Evolutionary conservation across 2,329 filamentous ascomycete genomes (phyloP), one percentile per base, ranked within the genome.

Genomic region (Sporothrix mexicana): DNA sequence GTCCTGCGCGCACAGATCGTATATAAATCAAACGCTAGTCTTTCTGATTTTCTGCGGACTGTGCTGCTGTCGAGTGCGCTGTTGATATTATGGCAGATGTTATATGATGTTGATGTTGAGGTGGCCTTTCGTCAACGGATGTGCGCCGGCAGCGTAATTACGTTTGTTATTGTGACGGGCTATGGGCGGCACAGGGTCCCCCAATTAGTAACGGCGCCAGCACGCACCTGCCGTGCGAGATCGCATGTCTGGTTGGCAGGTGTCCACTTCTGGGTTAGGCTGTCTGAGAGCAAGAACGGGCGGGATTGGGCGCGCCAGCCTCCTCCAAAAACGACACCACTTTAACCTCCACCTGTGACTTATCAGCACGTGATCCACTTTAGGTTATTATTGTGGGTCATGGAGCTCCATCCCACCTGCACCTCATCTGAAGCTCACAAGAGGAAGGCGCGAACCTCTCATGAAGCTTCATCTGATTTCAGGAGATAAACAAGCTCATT

Each of bases 91-190:
- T n/a, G 30, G 43, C 45, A 30, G 47, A 59, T 13, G 47, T 6
- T 7, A 45, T 15, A 45, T 15, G 57, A 15, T 13, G 70, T 55
- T 74, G 70, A 61, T 69, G 74, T 72, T 70, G 70, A 75, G 74
- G 74, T 75, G 74, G 72, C 74, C 74, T 75, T 67, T 75, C 47
- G 10, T 41, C 64, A 49, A 43, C 41, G n/a, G 61, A 47, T 25
- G 36, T 66, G 23, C 41, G 61, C 47, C n/a, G 10, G n/a, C n/a
- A 36, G 30, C 30, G 7, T 36, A n/a, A n/a, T n/a, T n/a, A 36
- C 2, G 30, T 36, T 36, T 4, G 30, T 36, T 36, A 36, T 36
- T 36, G 7, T 36, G 30, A 7, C 30, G 30, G 30, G 30, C 30
- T 67, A 51, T 67, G 64, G 43, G 45, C 12, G 64, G 45, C 45